phyloP scores from a whole-genome alignment of 331 rosid species.

The Malus hybrid region DNA sequence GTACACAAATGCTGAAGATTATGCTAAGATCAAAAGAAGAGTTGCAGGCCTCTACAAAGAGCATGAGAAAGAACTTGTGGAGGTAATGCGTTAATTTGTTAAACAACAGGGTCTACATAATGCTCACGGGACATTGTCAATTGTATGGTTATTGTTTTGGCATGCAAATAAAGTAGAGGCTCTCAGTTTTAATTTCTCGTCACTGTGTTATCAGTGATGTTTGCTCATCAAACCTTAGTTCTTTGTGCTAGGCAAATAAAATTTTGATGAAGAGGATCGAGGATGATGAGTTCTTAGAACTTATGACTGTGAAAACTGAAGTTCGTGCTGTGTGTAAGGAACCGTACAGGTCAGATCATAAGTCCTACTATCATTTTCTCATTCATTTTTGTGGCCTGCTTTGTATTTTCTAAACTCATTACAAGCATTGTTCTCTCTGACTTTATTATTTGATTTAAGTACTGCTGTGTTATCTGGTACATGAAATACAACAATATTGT shows the following conservation, averaged over 20 bases:
- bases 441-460: background rate
- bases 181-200: constrained; percentile 6
- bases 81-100: constrained; percentile 41
- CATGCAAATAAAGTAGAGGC: background rate
- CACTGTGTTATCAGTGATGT: constrained; percentile 10
- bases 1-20: constrained; percentile 91
- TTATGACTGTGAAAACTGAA: constrained; percentile 72
- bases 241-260: constrained; percentile 70
- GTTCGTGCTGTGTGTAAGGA: constrained; percentile 81
- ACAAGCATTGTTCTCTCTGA: constrained; percentile 1
- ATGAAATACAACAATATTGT: background rate
- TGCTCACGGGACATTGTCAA: constrained; percentile 1
- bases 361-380: constrained; percentile 14
- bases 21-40: constrained; percentile 85
- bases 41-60: constrained; percentile 75
- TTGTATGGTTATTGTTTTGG: background rate
- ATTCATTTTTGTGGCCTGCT: background rate
- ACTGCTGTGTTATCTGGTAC: background rate
- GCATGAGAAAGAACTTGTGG: constrained; percentile 87
- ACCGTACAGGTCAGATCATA: constrained; percentile 72
- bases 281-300: constrained; percentile 90
- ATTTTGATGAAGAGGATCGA: constrained; percentile 71
- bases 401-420: constrained; percentile 11
- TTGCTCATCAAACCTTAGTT: constrained; percentile 27
- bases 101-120: constrained; percentile 6